Conservation (phyloP, 1,284 basidiomycete genomes). For the Inonotus obliquus region DNA sequence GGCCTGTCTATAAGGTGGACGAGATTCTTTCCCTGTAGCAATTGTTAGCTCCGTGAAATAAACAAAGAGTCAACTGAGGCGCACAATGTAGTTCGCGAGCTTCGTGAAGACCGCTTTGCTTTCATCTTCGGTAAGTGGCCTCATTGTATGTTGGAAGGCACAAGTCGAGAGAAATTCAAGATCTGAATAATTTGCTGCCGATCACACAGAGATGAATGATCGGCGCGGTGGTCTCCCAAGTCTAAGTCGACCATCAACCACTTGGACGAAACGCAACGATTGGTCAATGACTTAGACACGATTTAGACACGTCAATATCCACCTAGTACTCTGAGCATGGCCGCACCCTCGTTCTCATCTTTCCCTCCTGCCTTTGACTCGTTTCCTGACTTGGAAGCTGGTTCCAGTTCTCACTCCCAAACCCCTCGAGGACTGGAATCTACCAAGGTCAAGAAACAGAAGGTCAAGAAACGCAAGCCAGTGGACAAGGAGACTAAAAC, state of each 20-base stretch:
- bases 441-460: constrained; percentile 5
- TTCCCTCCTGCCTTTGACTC: constrained; percentile 23
- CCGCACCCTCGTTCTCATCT: constrained; percentile 22
- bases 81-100: constrained; percentile 85
- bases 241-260: neutral
- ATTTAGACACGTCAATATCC: too few relatives aligned
- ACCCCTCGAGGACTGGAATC: neutral
- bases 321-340: too few relatives aligned
- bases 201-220: neutral
- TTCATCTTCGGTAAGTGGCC: constrained; percentile 82
- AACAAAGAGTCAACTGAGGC: neutral
- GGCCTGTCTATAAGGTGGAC: constrained; percentile 84
- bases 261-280: neutral
- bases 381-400: constrained; percentile 20
- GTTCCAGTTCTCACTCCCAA: constrained; percentile 7
- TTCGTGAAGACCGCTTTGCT: constrained; percentile 86
- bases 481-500: constrained; percentile 3
- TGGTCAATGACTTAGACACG: neutral
- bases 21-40: constrained; percentile 78
- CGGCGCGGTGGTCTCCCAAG: neutral
- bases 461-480: neutral
- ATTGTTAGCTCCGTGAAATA: constrained; percentile 1
- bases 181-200: neutral
- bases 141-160: constrained; percentile 41
- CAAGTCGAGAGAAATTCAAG: neutral